Evolutionary conservation across 768 basidiomycete genomes (phyloP), one percentile per base, ranked within the genome.

Genomic region (Tricholoma furcatifolium): DNA sequence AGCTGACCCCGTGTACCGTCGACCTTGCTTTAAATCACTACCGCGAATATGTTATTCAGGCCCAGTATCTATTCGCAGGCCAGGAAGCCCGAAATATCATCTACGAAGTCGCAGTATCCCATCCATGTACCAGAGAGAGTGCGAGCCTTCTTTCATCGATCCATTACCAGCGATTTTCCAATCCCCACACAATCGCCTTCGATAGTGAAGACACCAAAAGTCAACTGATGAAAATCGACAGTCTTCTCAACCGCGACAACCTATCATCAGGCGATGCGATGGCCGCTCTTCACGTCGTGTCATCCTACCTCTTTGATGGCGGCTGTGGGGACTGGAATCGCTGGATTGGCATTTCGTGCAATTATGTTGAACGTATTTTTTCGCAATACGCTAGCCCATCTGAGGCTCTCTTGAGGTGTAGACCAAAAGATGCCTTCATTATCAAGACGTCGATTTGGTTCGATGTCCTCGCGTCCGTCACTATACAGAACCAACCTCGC

Each of bases 371-470:
- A 47, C 56, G 58, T 32, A 60, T 85, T 18, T 74, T 91, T 53
- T 60, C 65, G 14, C 60, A 53, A 4, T 75, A 62, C 59, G 60
- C 61, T 30, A 73, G 75, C 21, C 74, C 78, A 8, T 69, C 70
- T 48, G 72, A 74, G 43, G 76, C 77, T 6, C 73, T 88, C 11
- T 53, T 72, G 31, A 51, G 56, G 14, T 82, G 79, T 59, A 58
- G 57, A 63, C 18, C 77, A 74, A 74, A 82, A 73, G 70, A 77
- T 72, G 66, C 80, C 70, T 91, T 91, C 68, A 84, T 92, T 64
- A 77, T 91, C 70, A 90, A 90, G 67, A 87, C 90, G 23, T 83
- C 87, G 14, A 83, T 92, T 50, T 93, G 91, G 91, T 91, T 92
- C 66, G 91, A 93, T 65, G 88, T 92, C 32, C 76, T 92, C 47